A percentile compares a stretch with the other conserved stretches of the same genome.
Evolutionary conservation across 2,329 filamentous ascomycete species (phyloP).

Genomic region (Xylaria sp.): DNA sequence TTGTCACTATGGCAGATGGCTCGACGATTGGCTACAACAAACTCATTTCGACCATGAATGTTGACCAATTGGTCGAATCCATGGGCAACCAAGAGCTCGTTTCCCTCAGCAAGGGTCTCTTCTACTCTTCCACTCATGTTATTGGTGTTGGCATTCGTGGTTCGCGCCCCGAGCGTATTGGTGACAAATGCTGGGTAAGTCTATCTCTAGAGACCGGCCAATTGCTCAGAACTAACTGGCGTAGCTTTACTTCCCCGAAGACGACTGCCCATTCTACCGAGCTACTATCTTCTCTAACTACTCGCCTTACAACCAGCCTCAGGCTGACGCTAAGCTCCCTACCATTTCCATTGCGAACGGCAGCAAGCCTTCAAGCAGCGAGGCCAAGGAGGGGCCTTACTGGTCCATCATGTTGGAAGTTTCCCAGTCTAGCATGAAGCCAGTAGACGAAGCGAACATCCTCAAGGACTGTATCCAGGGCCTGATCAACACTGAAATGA

Average conservation of each 20-base stretch:
- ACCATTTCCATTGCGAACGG: slow-evolving; percentile 89
- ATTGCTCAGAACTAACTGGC: slow-evolving; percentile 23
- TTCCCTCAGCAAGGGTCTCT: slow-evolving; percentile 86
- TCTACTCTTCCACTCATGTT: slow-evolving; percentile 97
- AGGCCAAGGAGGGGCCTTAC: slow-evolving; percentile 89
- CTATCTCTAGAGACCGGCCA: slow-evolving; percentile 4
- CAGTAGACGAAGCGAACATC: slow-evolving; percentile 85
- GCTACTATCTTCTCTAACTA: slow-evolving; percentile 99
- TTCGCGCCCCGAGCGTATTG: slow-evolving; percentile 90
- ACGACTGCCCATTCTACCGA: slow-evolving; percentile 99
- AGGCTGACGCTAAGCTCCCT: slow-evolving; percentile 82
- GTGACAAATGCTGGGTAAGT: slow-evolving; percentile 97
- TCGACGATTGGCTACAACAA: slow-evolving; percentile 91
- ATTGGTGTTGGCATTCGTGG: slow-evolving; percentile 96
- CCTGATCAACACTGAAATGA: slow-evolving; percentile 97
- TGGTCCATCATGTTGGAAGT: slow-evolving; percentile 99
- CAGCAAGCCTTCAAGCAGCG: slow-evolving; percentile 77
- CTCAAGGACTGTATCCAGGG: slow-evolving; percentile 94
- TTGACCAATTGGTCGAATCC: slow-evolving; percentile 86
- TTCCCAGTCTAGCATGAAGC: slow-evolving; percentile 95
- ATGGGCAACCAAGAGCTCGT: slow-evolving; percentile 90
- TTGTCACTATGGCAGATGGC: slow-evolving; percentile 83
- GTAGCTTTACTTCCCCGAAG: slow-evolving; percentile 96
- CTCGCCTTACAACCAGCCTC: slow-evolving; percentile 97
- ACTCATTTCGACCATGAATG: slow-evolving; percentile 95